Percentiles rank a stretch among this genome's conserved stretches.
phyloP scores from a whole-genome alignment of 495 filamentous ascomycete species.

The Aspergillus olivimuriae region DNA sequence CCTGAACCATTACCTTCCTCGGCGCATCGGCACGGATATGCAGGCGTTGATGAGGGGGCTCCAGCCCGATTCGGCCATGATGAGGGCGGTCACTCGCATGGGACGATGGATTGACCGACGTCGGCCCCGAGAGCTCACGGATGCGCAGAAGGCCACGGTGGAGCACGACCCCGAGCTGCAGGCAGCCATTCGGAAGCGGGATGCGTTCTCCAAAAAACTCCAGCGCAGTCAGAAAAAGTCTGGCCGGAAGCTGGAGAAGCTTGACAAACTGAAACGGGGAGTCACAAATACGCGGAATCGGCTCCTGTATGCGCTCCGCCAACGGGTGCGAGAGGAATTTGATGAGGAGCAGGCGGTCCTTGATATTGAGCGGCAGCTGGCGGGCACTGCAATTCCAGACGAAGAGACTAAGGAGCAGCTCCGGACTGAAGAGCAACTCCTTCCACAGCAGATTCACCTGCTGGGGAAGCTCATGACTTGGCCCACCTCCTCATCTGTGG shows the following conservation, averaged over 20 bases:
- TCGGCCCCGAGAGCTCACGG: not conserved
- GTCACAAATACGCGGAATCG: conserved; percentile 12
- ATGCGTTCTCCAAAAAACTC: conserved; percentile 5
- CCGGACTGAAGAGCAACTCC: conserved; percentile 14
- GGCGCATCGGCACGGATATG: not conserved
- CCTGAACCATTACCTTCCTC: conserved; percentile 2
- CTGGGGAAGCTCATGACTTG: conserved; percentile 21
- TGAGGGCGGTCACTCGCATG: conserved; percentile 1
- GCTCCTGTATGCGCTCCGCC: conserved; percentile 12
- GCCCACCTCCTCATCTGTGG: conserved; percentile 20
- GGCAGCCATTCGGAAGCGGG: conserved; percentile 1
- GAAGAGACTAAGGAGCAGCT: conserved; percentile 19
- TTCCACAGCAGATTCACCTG: conserved; percentile 19
- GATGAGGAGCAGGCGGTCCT: conserved; percentile 16
- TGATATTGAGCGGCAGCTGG: conserved; percentile 19
- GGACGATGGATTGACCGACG: conserved; percentile 1
- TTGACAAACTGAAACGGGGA: conserved; percentile 12
- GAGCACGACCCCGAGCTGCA: not conserved
- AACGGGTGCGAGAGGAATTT: conserved; percentile 16
- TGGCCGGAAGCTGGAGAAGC: conserved; percentile 1
- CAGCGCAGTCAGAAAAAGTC: conserved; percentile 1
- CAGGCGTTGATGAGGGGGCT: not conserved
- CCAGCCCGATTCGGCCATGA: not conserved
- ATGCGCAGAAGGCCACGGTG: not conserved
- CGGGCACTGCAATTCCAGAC: conserved; percentile 13